phyloP scores from a whole-genome alignment of 164 flowering plant species.

The Cinnamomum chago region DNA sequence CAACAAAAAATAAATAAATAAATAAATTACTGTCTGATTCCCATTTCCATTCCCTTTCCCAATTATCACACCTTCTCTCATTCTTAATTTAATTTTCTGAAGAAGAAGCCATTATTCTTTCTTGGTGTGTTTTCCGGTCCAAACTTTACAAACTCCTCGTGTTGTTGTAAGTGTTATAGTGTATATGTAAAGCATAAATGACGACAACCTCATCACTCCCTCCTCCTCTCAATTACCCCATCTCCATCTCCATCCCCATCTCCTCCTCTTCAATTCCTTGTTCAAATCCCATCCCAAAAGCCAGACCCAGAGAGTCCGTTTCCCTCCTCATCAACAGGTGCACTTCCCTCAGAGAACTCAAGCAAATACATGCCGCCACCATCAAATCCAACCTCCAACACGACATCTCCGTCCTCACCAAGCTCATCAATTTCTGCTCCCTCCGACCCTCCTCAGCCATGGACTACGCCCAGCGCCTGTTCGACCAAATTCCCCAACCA shows the following conservation, averaged over 20 bases:
- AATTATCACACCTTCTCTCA: too few relatives aligned
- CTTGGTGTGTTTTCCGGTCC: too few relatives aligned
- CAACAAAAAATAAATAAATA: too few relatives aligned
- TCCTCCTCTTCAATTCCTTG: constrained; percentile 9
- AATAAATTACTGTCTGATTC: too few relatives aligned
- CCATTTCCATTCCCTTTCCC: too few relatives aligned
- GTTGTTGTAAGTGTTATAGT: too few relatives aligned
- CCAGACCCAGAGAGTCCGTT: constrained; percentile 15
- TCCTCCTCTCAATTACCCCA: background rate
- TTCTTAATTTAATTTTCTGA: too few relatives aligned
- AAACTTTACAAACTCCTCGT: too few relatives aligned
- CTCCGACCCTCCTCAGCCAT: constrained; percentile 24
- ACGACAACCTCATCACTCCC: background rate
- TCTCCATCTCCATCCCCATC: background rate
- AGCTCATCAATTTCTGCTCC: constrained; percentile 49
- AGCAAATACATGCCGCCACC: constrained; percentile 62
- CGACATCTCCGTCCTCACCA: constrained; percentile 37
- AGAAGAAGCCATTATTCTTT: too few relatives aligned
- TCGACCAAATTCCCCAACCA: constrained; percentile 53
- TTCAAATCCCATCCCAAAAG: constrained; percentile 11
- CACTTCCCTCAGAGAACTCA: constrained; percentile 41
- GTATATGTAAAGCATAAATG: background rate
- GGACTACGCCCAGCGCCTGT: constrained; percentile 49
- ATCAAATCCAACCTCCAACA: constrained; percentile 54
- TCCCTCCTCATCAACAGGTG: constrained; percentile 45